These are phyloP conservation scores for Candida ponderosae DNA, from an alignment of 805 yeast genomes.

Conservation along the genomic window DNA sequence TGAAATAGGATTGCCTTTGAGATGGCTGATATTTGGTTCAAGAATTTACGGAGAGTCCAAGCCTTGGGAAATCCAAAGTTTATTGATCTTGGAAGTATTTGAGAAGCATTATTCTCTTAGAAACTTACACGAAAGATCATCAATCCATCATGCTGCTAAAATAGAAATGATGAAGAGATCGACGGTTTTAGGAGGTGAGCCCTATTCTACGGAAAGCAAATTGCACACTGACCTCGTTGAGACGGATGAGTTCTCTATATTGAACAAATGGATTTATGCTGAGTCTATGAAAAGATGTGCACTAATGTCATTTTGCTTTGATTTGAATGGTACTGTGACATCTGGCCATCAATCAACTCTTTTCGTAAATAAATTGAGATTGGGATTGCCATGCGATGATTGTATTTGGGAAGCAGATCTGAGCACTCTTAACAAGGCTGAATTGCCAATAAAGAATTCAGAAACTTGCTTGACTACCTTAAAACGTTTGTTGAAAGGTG, in stretches of 20 bases:
- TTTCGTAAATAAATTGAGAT: constrained; percentile 42
- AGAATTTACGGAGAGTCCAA: constrained; percentile 3
- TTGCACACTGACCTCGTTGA: constrained; percentile 1
- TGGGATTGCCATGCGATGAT: constrained; percentile 53
- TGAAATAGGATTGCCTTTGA: constrained; percentile 32
- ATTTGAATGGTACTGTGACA: constrained; percentile 62
- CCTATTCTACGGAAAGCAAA: constrained; percentile 17
- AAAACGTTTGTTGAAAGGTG: constrained; percentile 29
- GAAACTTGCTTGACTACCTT: constrained; percentile 17
- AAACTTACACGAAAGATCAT: constrained; percentile 66
- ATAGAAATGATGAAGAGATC: constrained; percentile 66
- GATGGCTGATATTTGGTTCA: constrained; percentile 63
- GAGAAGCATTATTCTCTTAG: constrained; percentile 66
- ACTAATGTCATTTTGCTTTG: constrained; percentile 69
- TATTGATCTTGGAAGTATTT: constrained; percentile 59
- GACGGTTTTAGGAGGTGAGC: constrained; percentile 63
- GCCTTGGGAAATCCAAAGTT: constrained; percentile 40
- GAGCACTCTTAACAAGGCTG: constrained; percentile 42
- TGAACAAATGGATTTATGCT: constrained; percentile 56
- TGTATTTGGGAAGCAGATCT: constrained; percentile 48
- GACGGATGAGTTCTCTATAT: background rate
- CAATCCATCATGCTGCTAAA: constrained; percentile 76
- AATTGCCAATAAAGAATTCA: constrained; percentile 1
- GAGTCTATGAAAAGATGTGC: constrained; percentile 72
- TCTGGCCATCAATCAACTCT: constrained; percentile 52